Percentiles rank a stretch among this genome's conserved stretches.
These are phyloP conservation scores for Pseudognaphalium luteoalbum DNA, from an alignment of 129 eudicot species.

Conservation along the genomic window DNA sequence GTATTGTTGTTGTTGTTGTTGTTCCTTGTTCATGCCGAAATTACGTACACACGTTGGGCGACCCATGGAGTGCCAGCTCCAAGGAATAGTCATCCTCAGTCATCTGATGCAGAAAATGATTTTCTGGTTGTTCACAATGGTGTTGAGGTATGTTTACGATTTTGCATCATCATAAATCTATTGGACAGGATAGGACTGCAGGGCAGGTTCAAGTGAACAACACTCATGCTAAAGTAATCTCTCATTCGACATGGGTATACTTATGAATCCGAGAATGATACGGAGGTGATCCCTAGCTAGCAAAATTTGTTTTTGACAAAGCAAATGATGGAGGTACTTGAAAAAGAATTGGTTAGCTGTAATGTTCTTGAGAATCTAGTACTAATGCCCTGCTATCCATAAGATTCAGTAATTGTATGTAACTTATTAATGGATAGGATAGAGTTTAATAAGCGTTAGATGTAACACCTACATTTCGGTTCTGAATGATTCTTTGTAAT, in stretches of 20 bases:
- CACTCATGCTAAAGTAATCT: constrained; percentile 32
- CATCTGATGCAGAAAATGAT: constrained; percentile 83
- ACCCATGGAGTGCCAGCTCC: constrained; percentile 99
- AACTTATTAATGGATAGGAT: too few species aligned
- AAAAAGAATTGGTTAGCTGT: background rate
- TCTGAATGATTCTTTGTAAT: constrained; percentile 14
- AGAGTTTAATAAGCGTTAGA: too few species aligned
- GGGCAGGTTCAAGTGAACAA: too few species aligned
- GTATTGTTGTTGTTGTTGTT: too few species aligned
- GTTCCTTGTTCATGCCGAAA: constrained; percentile 76
- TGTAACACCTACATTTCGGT: too few species aligned
- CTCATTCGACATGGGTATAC: constrained; percentile 83
- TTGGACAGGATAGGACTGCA: too few species aligned
- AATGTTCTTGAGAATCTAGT: background rate
- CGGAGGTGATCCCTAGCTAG: constrained; percentile 99
- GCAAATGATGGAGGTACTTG: constrained; percentile 78
- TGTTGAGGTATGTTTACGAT: constrained; percentile 60
- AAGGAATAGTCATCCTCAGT: constrained; percentile 94
- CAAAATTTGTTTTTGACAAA: constrained; percentile 89
- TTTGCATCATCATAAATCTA: background rate
- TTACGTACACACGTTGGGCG: constrained; percentile 98
- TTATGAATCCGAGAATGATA: constrained; percentile 96
- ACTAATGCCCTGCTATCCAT: constrained; percentile 1
- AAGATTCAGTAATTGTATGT: too few species aligned
- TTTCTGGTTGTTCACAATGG: constrained; percentile 98